These are phyloP conservation scores for Calocera viscosa DNA, from an alignment of 768 basidiomycete genomes.

Conservation along the genomic window DNA sequence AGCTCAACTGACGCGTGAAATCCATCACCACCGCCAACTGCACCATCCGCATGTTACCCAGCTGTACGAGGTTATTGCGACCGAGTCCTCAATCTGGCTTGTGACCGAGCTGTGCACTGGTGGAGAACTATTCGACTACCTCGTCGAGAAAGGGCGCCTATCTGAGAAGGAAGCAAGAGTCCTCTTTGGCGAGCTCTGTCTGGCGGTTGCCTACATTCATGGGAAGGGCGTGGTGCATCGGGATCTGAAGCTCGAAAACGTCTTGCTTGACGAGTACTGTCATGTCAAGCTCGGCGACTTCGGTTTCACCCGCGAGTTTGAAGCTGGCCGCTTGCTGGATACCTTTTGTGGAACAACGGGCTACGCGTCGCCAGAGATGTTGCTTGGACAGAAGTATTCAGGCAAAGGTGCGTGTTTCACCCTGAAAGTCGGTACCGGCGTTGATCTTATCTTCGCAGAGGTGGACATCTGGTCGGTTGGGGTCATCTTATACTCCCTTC, in stretches of 20 bases:
- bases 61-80: constrained; percentile 95
- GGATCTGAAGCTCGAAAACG: constrained; percentile 93
- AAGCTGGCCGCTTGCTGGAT: constrained; percentile 64
- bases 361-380: constrained; percentile 84
- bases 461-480: constrained; percentile 94
- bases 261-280: constrained; percentile 79
- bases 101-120: constrained; percentile 94
- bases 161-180: constrained; percentile 70
- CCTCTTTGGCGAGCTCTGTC: constrained; percentile 91
- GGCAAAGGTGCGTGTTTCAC: constrained; percentile 57
- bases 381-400: constrained; percentile 74
- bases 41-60: constrained; percentile 94
- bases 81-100: constrained; percentile 91
- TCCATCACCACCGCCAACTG: constrained; percentile 93
- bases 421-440: neutral
- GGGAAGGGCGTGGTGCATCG: constrained; percentile 88
- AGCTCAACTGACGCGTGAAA: constrained; percentile 84
- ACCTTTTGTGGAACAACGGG: constrained; percentile 94
- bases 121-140: constrained; percentile 96
- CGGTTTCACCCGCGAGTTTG: constrained; percentile 88
- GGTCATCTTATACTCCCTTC: constrained; percentile 76
- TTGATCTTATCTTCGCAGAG: constrained; percentile 41
- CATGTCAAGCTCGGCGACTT: constrained; percentile 90
- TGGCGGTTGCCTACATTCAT: constrained; percentile 88
- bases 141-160: constrained; percentile 85